phyloP scores from a whole-genome alignment of 495 filamentous ascomycete species.

The Talaromyces wortmannii region DNA sequence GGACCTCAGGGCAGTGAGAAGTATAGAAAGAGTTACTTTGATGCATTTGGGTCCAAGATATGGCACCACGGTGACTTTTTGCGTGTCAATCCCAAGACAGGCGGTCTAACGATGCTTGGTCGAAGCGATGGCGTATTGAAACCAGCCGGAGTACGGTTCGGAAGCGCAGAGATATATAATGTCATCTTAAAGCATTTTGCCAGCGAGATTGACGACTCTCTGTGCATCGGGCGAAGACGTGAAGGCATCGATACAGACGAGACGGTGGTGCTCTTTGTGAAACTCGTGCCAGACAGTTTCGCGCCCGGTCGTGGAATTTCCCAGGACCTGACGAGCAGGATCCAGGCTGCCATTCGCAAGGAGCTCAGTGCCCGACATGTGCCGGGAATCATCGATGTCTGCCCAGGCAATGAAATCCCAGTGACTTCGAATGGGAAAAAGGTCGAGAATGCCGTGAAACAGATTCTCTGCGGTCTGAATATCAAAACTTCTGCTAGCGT shows the following conservation, averaged over 20 bases:
- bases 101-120: slow-evolving; percentile 79
- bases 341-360: slow-evolving; percentile 57
- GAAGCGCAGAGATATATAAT: slow-evolving; percentile 89
- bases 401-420: slow-evolving; percentile 61
- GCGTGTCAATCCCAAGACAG: slow-evolving; percentile 63
- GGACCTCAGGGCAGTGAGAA: slow-evolving; percentile 60
- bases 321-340: slow-evolving; percentile 43
- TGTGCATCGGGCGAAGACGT: slow-evolving; percentile 74
- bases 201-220: slow-evolving; percentile 68
- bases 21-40: slow-evolving; percentile 83
- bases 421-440: slow-evolving; percentile 92
- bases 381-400: slow-evolving; percentile 71
- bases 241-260: slow-evolving; percentile 68
- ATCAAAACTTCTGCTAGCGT: slow-evolving; percentile 83
- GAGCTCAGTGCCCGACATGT: slow-evolving; percentile 84
- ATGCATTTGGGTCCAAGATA: slow-evolving; percentile 59
- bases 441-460: slow-evolving; percentile 88
- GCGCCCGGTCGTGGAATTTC: slow-evolving; percentile 16
- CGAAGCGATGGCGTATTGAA: slow-evolving; percentile 89
- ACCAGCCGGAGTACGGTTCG: slow-evolving; percentile 80
- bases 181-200: slow-evolving; percentile 76
- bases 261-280: slow-evolving; percentile 78
- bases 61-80: slow-evolving; percentile 98
- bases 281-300: slow-evolving; percentile 49
- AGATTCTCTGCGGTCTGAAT: slow-evolving; percentile 81